Conservation (phyloP, 179 eudicot species). For the Spergularia azorica region DNA sequence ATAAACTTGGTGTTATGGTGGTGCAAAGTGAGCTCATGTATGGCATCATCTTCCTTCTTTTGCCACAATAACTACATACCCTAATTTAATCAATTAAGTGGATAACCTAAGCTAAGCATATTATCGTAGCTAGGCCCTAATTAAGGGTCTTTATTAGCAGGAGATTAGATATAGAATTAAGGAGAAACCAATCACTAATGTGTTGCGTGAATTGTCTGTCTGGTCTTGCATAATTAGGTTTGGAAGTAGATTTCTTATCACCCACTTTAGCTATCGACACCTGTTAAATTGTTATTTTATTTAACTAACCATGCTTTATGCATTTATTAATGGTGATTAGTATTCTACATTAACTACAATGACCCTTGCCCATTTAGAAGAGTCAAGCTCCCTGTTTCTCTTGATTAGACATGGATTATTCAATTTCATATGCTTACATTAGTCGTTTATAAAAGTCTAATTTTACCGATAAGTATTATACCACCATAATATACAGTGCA, state of each 20-base stretch:
- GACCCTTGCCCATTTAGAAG: constrained; percentile 24
- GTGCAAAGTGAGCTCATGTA: constrained; percentile 30
- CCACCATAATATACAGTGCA: no score
- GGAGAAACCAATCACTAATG: constrained; percentile 33
- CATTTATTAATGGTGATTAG: neutral
- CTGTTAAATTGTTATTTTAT: constrained; percentile 17
- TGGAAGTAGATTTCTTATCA: constrained; percentile 31
- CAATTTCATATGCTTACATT: no score
- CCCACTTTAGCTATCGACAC: constrained; percentile 34
- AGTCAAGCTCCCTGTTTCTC: constrained; percentile 1
- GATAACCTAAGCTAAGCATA: constrained; percentile 32
- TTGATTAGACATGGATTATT: neutral
- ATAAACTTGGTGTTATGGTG: neutral
- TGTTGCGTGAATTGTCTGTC: constrained; percentile 29
- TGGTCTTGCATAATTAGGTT: constrained; percentile 19
- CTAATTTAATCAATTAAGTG: constrained; percentile 19
- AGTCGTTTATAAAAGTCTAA: no score
- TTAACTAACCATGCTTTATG: constrained; percentile 2
- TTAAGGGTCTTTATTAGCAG: constrained; percentile 4
- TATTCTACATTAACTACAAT: neutral
- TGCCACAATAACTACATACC: neutral
- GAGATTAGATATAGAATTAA: constrained; percentile 15
- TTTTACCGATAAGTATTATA: no score
- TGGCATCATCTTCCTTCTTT: constrained; percentile 28
- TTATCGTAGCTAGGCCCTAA: neutral